Percentiles rank a stretch among this genome's conserved stretches.
Conservation (phyloP, 2,329 filamentous ascomycete species). For the Botrytis hyacinthi region DNA sequence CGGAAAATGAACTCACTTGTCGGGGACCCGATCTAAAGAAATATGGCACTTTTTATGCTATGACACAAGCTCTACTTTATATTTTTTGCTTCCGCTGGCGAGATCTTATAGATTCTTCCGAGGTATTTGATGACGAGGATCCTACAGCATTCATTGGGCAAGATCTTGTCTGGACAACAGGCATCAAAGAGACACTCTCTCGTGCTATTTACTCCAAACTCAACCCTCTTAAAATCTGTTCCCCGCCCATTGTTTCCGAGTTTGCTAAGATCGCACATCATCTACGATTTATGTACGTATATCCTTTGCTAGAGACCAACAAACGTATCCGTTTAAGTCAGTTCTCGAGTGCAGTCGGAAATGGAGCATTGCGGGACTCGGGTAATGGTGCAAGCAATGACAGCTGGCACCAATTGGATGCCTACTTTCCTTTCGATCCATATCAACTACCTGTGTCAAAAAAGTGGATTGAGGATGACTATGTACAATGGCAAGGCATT, state of each 20-base stretch:
- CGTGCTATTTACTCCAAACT: slow-evolving; percentile 82
- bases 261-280: slow-evolving; percentile 87
- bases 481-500: slow-evolving; percentile 75
- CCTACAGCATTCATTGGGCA: slow-evolving; percentile 60
- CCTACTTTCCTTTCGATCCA: slow-evolving; percentile 96
- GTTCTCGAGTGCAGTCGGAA: slow-evolving; percentile 56
- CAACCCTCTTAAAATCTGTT: slow-evolving; percentile 94
- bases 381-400: slow-evolving; percentile 60
- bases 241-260: slow-evolving; percentile 83
- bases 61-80: slow-evolving; percentile 68
- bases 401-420: slow-evolving; percentile 79
- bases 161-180: slow-evolving; percentile 75
- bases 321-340: slow-evolving; percentile 81
- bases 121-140: slow-evolving; percentile 60
- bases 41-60: slow-evolving; percentile 68
- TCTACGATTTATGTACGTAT: slow-evolving; percentile 85
- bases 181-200: slow-evolving; percentile 70
- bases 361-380: slow-evolving; percentile 49
- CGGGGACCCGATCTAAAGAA: slow-evolving; percentile 75
- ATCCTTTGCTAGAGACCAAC: slow-evolving; percentile 84
- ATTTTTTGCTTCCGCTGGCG: slow-evolving; percentile 96
- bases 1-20: slow-evolving; percentile 69
- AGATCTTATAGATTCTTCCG: slow-evolving; percentile 68
- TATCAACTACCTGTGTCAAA: slow-evolving; percentile 87
- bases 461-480: slow-evolving; percentile 82